Evolutionary conservation across 768 basidiomycete genomes (phyloP).

Genomic region (Naganishia vishniacii): DNA sequence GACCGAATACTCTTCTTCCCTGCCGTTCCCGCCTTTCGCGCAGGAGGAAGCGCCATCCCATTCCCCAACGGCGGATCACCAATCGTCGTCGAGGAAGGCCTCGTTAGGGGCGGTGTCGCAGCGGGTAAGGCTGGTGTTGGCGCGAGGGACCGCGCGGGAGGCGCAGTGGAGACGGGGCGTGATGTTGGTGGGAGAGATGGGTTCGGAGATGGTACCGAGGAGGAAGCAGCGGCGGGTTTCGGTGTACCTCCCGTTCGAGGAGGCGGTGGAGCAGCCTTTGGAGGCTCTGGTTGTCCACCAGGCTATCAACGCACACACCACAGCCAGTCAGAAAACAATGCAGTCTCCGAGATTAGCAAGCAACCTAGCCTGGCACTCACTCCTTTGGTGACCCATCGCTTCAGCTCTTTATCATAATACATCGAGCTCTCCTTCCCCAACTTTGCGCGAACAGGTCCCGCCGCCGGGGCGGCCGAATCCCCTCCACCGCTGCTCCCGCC

Average conservation of each 20-base stretch:
- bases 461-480: constrained; percentile 51
- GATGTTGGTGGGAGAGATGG: constrained; percentile 33
- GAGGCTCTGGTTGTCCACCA: constrained; percentile 56
- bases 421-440: constrained; percentile 85
- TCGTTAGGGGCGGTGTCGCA: constrained; percentile 24
- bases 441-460: constrained; percentile 80
- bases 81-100: constrained; percentile 39
- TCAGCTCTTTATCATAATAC: constrained; percentile 89
- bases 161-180: constrained; percentile 16
- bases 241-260: constrained; percentile 75
- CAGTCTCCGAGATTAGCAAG: too few relatives aligned
- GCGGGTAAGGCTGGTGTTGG: constrained; percentile 24
- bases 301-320: too few relatives aligned
- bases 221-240: constrained; percentile 7
- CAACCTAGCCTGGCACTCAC: constrained; percentile 50
- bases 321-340: not conserved
- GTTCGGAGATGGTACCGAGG: constrained; percentile 14
- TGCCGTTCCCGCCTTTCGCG: constrained; percentile 54
- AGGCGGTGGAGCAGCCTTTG: constrained; percentile 67
- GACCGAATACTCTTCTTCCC: constrained; percentile 68
- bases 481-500: constrained; percentile 58
- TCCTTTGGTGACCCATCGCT: constrained; percentile 82
- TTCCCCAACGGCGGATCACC: constrained; percentile 39
- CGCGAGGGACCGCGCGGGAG: not conserved
- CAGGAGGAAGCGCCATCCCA: constrained; percentile 54